These are phyloP conservation scores for Echinosophora koreensis DNA, from an alignment of 306 rosid species.

Conservation along the genomic window DNA sequence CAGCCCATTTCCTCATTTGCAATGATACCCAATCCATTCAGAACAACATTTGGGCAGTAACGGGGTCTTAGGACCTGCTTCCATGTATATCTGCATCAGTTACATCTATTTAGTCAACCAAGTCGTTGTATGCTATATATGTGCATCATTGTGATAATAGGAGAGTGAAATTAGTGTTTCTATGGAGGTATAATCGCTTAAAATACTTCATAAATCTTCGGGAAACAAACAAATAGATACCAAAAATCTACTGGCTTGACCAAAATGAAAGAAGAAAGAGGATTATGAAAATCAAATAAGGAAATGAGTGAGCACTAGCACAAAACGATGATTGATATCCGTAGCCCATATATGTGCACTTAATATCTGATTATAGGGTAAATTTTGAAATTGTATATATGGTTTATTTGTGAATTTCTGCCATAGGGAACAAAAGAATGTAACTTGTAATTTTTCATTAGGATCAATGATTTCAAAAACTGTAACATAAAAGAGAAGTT, in stretches of 20 bases:
- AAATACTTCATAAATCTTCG: no score
- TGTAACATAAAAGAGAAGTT: neutral
- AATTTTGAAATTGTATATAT: neutral
- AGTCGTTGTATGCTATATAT: neutral
- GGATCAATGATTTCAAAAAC: neutral
- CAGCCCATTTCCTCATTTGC: neutral
- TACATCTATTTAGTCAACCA: neutral
- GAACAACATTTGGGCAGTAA: neutral
- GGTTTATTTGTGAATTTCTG: neutral
- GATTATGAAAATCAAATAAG: neutral
- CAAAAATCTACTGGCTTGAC: neutral
- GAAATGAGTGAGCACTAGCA: slow-evolving; percentile 13
- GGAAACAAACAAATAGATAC: neutral
- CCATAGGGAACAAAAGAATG: neutral
- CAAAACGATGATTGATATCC: neutral
- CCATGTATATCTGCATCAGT: neutral
- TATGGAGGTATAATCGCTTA: no score
- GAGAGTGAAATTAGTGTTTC: neutral
- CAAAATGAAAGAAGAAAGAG: slow-evolving; percentile 1
- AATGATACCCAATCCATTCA: neutral
- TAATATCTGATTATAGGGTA: neutral
- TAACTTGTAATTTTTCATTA: neutral
- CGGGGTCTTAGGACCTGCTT: neutral
- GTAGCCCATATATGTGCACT: neutral
- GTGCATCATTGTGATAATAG: no score